Conservation (phyloP, 2,329 filamentous ascomycete genomes). For the Thielaviopsis musarum region DNA sequence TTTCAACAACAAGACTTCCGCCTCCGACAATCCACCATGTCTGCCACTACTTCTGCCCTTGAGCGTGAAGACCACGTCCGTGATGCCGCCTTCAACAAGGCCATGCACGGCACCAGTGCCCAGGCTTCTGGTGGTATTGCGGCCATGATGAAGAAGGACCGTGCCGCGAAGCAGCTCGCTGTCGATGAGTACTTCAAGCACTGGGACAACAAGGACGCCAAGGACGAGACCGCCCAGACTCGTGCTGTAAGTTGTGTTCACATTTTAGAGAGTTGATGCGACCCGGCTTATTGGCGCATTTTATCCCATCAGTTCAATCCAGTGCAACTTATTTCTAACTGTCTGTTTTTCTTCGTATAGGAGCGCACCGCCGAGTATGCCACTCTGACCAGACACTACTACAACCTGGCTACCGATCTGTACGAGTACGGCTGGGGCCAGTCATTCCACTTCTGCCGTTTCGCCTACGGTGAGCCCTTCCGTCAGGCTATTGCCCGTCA, state of each 20-base stretch:
- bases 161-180: conserved; percentile 57
- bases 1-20: conserved; percentile 10
- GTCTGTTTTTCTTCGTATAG: conserved; percentile 23
- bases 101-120: conserved; percentile 60
- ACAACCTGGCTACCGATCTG: conserved; percentile 88
- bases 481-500: conserved; percentile 84
- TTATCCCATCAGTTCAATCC: neutral
- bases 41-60: conserved; percentile 22
- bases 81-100: conserved; percentile 83
- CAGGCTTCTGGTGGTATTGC: conserved; percentile 54
- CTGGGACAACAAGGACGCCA: conserved; percentile 71
- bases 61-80: conserved; percentile 70
- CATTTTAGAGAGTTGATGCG: too few species aligned
- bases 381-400: conserved; percentile 87
- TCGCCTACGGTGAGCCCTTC: conserved; percentile 73
- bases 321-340: neutral
- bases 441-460: conserved; percentile 96
- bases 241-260: conserved; percentile 46
- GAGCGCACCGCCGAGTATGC: conserved; percentile 77
- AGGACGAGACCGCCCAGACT: conserved; percentile 65
- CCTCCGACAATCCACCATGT: conserved; percentile 2
- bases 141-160: conserved; percentile 73
- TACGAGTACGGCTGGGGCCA: conserved; percentile 97
- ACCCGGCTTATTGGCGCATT: neutral
- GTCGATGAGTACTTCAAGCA: conserved; percentile 93